Evolutionary conservation across 2,329 filamentous ascomycete genomes (phyloP), one percentile per base, ranked within the genome.

Genomic region (Aspergillus persii): DNA sequence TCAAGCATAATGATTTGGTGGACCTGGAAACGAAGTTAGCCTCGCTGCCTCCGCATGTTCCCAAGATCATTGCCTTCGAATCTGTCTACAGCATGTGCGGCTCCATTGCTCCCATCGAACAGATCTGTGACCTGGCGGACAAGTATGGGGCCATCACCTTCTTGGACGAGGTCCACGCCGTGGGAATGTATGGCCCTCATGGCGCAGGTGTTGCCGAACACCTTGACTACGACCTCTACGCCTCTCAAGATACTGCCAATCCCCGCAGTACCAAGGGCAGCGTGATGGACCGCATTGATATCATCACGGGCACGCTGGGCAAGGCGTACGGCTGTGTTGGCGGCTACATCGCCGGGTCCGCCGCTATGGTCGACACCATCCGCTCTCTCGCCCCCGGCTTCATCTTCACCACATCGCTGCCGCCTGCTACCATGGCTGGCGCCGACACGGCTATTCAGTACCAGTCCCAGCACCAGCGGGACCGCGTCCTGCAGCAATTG

Each of bases 11-110:
- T 71, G 93, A 99, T 70, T 78, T 98, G n/a, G 87, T 84, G 47
- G 95, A 99, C 70, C 82, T 99, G 15, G 95, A 99, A 80, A 86
- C 86, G 53, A 98, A 99, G 79, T 83, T 99, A 65, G 92, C 93
- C 2, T 90, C 92, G 11, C 84, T 99, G 47, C 92, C 94, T 0
- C 80, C 90, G 1, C 84, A 95, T 61, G 86, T 91, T 39, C 95
- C 95, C 59, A 99, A 99, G 82, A 96, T 99, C 66, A 99, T 99
- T 66, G 95, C 95, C 2, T 99, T 98, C 66, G 95, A 99, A 79
- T 96, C 92, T 31, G 95, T 99, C 3, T 99, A 99, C 80, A 96
- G 92, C 81, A 99, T 99, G 95, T 99, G 95, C 74, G 95, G 95
- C 63, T 96, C 92, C 15, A 91, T 99, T 73, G 95, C 92, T 0